Conservation (phyloP, 2,329 filamentous ascomycete genomes). For the Alternaria incomplexa region DNA sequence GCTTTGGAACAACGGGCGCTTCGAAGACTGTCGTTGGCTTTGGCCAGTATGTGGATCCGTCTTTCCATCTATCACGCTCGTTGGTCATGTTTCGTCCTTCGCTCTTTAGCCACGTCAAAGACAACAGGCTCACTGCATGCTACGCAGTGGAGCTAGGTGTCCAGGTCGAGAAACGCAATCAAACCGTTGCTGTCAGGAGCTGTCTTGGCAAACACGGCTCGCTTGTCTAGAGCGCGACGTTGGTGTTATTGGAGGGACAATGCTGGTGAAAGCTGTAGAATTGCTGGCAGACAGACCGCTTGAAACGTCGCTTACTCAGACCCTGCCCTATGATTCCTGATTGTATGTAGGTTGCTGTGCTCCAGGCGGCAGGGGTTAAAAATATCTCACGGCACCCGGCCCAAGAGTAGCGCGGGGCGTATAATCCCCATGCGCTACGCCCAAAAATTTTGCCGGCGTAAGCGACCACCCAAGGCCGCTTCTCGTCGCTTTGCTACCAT, state of each 20-base stretch:
- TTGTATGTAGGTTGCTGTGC: conserved; percentile 1
- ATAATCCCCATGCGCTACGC: conserved; percentile 5
- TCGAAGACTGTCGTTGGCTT: conserved; percentile 9
- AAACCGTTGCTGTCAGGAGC: conserved; percentile 10
- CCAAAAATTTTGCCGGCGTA: conserved; percentile 16
- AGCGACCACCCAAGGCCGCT: conserved; percentile 18
- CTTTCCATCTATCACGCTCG: conserved; percentile 8
- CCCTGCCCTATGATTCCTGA: neutral
- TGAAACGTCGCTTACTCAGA: conserved; percentile 17
- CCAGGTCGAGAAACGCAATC: conserved; percentile 16
- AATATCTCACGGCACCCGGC: conserved; percentile 11
- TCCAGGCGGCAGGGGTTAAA: conserved; percentile 4
- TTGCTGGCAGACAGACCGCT: neutral
- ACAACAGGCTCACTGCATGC: conserved; percentile 7
- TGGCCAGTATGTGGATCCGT: conserved; percentile 8
- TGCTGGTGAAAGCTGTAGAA: neutral
- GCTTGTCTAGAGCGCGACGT: neutral
- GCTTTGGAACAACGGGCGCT: conserved; percentile 9
- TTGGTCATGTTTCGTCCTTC: conserved; percentile 32
- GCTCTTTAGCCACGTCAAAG: conserved; percentile 17
- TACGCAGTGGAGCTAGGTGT: conserved; percentile 6
- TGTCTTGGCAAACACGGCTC: conserved; percentile 10
- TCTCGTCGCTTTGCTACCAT: conserved; percentile 21
- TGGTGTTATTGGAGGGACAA: neutral
- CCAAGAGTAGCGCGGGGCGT: conserved; percentile 17